Evolutionary conservation across 768 basidiomycete species (phyloP).

Genomic region (Trametes sanguinea): DNA sequence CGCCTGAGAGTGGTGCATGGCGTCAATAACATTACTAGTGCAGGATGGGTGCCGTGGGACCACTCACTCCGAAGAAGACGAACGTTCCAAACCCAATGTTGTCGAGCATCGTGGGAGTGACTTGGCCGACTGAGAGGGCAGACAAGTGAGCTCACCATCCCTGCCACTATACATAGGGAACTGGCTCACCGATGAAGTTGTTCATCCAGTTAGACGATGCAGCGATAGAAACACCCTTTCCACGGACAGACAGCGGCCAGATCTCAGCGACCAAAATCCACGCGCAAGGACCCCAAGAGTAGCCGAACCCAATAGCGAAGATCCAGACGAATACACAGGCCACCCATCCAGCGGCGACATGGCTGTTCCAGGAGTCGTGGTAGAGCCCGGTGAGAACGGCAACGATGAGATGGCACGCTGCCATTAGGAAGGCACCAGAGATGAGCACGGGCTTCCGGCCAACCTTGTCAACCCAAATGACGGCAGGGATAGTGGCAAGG

Average conservation of each 20-base stretch:
- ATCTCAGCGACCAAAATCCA: conserved; percentile 82
- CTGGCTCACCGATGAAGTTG: conserved; percentile 65
- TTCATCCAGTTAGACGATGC: conserved; percentile 84
- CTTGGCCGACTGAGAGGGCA: conserved; percentile 48
- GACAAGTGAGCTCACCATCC: background rate
- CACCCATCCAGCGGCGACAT: conserved; percentile 66
- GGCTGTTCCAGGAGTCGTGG: conserved; percentile 50
- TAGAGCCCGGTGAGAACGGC: conserved; percentile 64
- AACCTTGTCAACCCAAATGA: conserved; percentile 76
- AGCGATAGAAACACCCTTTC: conserved; percentile 75
- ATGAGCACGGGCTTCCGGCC: conserved; percentile 75
- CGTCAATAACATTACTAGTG: background rate
- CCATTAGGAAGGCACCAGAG: conserved; percentile 77
- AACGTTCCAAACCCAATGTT: conserved; percentile 71
- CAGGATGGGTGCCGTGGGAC: background rate
- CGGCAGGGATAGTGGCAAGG: conserved; percentile 77
- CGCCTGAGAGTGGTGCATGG: conserved; percentile 35
- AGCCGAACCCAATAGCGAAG: conserved; percentile 74
- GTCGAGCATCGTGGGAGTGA: conserved; percentile 73
- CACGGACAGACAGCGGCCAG: conserved; percentile 70
- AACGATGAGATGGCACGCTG: conserved; percentile 65
- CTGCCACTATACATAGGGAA: background rate
- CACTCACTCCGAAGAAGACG: conserved; percentile 69
- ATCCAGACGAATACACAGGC: conserved; percentile 74
- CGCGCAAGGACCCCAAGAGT: conserved; percentile 76